Percentiles rank a stretch among this genome's conserved stretches.
phyloP scores from a whole-genome alignment of 148 eudicot genomes.

The Nepenthes mirabilis region DNA sequence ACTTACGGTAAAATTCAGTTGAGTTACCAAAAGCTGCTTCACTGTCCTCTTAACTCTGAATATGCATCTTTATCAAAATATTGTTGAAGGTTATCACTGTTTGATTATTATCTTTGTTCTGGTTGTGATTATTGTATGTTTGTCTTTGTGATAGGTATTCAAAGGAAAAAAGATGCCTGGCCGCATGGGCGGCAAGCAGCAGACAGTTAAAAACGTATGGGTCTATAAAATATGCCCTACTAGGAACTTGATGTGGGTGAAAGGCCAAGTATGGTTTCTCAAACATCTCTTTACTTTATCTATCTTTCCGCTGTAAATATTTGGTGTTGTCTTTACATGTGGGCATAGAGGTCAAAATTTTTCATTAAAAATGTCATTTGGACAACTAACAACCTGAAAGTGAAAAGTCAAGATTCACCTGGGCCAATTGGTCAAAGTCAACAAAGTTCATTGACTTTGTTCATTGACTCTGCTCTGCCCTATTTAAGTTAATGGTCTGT shows the following conservation, averaged over 20 bases:
- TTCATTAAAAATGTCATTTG: too few relatives aligned
- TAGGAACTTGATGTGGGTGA: conserved; percentile 89
- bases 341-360: neutral
- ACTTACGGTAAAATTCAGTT: too few relatives aligned
- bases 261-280: conserved; percentile 55
- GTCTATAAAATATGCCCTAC: conserved; percentile 81
- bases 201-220: conserved; percentile 86
- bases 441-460: too few relatives aligned
- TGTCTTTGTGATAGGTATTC: conserved; percentile 41
- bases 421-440: too few relatives aligned
- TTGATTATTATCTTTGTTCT: neutral
- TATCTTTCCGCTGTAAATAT: neutral
- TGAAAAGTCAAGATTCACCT: too few relatives aligned
- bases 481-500: too few relatives aligned
- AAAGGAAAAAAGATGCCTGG: conserved; percentile 89
- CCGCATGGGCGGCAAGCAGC: conserved; percentile 78
- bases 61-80: neutral
- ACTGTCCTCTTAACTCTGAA: neutral
- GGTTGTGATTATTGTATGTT: neutral
- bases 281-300: neutral
- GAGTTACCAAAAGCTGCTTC: neutral
- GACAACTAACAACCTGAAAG: too few relatives aligned
- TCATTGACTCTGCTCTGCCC: too few relatives aligned
- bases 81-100: neutral
- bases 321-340: neutral